Percentiles rank a stretch among this genome's conserved stretches.
phyloP scores from a whole-genome alignment of 768 basidiomycete genomes.

The Leccinum subtestaceum region DNA sequence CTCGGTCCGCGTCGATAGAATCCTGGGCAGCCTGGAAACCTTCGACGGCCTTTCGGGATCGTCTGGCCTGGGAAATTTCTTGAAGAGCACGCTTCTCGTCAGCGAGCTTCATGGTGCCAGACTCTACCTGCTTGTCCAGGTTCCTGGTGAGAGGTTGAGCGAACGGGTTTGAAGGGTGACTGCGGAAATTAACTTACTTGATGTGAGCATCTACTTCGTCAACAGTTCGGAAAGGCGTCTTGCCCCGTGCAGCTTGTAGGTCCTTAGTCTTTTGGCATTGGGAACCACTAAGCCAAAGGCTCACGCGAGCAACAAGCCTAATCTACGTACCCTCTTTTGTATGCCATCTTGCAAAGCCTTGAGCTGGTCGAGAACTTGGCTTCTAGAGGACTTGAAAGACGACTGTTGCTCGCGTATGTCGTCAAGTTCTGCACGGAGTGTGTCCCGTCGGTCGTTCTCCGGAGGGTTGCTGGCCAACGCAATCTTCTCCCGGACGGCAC shows the following conservation, averaged over 20 bases:
- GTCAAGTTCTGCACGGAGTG: constrained; percentile 80
- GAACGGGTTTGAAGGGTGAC: neutral
- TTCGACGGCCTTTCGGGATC: constrained; percentile 74
- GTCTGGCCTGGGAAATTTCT: constrained; percentile 76
- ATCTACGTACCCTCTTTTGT: constrained; percentile 66
- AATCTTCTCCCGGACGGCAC: constrained; percentile 74
- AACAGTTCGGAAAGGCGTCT: constrained; percentile 75
- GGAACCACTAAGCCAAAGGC: constrained; percentile 2
- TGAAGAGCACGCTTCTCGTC: constrained; percentile 95
- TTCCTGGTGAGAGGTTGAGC: constrained; percentile 44
- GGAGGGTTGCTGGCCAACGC: constrained; percentile 54
- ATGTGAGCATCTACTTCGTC: constrained; percentile 87
- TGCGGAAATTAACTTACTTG: constrained; percentile 49
- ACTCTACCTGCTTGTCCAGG: constrained; percentile 88
- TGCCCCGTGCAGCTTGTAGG: constrained; percentile 75
- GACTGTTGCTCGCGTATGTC: constrained; percentile 76
- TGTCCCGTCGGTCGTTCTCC: constrained; percentile 67
- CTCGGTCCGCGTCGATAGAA: constrained; percentile 76
- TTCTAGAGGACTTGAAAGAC: constrained; percentile 63
- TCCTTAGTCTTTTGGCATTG: constrained; percentile 68
- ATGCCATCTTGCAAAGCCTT: constrained; percentile 74
- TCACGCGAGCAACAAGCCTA: neutral
- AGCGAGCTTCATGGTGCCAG: constrained; percentile 85
- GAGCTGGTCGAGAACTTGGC: constrained; percentile 75
- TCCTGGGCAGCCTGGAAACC: constrained; percentile 77